Conservation (phyloP, 2,329 filamentous ascomycete species). For the Alternaria metachromatica region DNA sequence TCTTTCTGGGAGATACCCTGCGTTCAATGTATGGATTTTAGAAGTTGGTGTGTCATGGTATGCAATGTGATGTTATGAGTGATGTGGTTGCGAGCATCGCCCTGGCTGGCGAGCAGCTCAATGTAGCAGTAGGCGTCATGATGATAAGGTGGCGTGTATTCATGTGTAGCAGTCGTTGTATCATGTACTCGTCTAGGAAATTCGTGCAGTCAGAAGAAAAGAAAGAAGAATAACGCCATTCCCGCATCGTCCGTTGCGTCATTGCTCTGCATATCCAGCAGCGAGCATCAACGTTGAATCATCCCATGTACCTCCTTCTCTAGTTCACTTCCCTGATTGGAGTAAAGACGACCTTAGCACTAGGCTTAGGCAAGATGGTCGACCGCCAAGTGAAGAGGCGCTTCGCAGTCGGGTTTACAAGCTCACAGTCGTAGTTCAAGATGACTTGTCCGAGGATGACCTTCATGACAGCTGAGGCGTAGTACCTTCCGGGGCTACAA, state of each 20-base stretch:
- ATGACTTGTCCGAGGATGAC: constrained; percentile 20
- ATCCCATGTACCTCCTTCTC: not conserved
- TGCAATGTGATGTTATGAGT: not conserved
- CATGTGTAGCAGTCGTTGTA: not conserved
- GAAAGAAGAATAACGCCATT: not conserved
- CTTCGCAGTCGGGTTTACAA: constrained; percentile 11
- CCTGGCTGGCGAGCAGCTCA: not conserved
- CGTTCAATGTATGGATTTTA: not conserved
- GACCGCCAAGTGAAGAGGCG: constrained; percentile 21
- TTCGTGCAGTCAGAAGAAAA: not conserved
- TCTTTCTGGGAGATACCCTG: not conserved
- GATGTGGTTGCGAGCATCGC: not conserved
- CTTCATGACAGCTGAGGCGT: constrained; percentile 25
- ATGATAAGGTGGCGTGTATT: not conserved
- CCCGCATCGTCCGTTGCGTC: not conserved
- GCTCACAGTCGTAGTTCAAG: constrained; percentile 23
- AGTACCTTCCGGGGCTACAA: constrained; percentile 20
- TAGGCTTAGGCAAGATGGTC: constrained; percentile 18
- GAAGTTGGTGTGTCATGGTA: not conserved
- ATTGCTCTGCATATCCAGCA: not conserved
- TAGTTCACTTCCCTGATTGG: not conserved
- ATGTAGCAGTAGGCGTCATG: not conserved
- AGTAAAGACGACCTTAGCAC: constrained; percentile 17
- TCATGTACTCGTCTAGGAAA: not conserved
- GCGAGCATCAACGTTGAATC: not conserved